phyloP scores from a whole-genome alignment of 306 rosid species.

The Luffa aegyptiaca region DNA sequence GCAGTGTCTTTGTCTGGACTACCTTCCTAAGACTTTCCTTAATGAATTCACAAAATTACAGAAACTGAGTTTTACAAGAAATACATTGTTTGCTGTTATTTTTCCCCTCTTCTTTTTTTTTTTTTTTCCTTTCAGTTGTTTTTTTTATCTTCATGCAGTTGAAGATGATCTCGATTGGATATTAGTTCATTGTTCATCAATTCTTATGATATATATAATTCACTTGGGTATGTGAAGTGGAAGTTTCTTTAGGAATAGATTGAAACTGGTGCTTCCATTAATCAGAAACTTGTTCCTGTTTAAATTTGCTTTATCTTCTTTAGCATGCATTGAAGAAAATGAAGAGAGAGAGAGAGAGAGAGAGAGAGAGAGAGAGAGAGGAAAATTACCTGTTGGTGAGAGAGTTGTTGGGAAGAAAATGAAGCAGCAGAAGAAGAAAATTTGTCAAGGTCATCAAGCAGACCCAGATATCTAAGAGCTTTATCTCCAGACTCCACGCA shows the following conservation, averaged over 20 bases:
- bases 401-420: slow-evolving; percentile 28
- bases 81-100: not conserved
- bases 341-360: not conserved
- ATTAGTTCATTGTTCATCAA: not conserved
- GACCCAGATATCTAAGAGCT: slow-evolving; percentile 79
- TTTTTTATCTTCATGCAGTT: not conserved
- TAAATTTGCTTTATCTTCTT: not conserved
- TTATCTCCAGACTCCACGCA: slow-evolving; percentile 91
- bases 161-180: not conserved
- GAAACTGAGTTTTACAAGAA: not conserved
- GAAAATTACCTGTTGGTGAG: slow-evolving; percentile 24
- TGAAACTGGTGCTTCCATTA: not conserved
- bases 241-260: not conserved
- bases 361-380: slow-evolving; percentile 10
- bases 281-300: not conserved
- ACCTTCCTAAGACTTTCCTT: not conserved
- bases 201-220: not conserved
- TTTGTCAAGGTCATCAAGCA: slow-evolving; percentile 32
- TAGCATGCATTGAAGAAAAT: not conserved
- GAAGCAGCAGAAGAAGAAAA: slow-evolving; percentile 10
- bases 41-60: not conserved
- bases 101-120: not conserved
- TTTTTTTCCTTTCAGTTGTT: not conserved
- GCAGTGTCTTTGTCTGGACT: not conserved
- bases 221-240: not conserved